Conservation (phyloP, 306 rosid species). For the Corylus avellana region DNA sequence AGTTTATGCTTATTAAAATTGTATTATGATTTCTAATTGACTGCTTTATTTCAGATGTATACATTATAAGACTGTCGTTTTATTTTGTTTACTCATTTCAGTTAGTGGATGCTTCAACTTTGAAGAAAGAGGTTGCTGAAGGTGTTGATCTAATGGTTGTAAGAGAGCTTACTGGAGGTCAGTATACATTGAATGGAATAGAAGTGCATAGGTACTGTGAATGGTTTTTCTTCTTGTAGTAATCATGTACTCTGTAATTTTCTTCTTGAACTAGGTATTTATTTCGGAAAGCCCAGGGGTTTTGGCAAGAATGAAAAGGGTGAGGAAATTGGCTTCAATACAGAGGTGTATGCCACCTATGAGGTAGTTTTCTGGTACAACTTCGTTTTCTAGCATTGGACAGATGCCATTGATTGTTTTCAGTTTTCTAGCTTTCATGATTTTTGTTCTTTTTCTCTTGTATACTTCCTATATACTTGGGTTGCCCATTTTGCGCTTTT, state of each 20-base stretch:
- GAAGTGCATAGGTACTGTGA: not conserved
- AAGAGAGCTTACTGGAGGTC: conserved; percentile 96
- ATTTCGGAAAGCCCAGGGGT: conserved; percentile 93
- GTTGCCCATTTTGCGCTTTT: too few relatives aligned
- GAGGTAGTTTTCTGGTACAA: conserved; percentile 53
- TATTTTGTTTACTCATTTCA: conserved; percentile 30
- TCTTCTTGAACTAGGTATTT: conserved; percentile 28
- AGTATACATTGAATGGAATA: conserved; percentile 22
- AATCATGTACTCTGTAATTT: not conserved
- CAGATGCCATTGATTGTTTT: too few relatives aligned
- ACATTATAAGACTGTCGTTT: not conserved
- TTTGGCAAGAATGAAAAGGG: conserved; percentile 65
- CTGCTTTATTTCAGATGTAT: not conserved
- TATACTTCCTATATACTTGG: too few relatives aligned
- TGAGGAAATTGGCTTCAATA: conserved; percentile 82
- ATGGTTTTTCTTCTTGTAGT: not conserved
- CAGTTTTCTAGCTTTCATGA: too few relatives aligned
- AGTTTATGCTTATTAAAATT: not conserved
- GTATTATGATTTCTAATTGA: not conserved
- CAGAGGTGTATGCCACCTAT: conserved; percentile 69
- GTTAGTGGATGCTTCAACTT: conserved; percentile 89
- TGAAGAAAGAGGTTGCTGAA: conserved; percentile 83
- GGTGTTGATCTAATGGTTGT: conserved; percentile 95
- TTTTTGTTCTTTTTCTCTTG: too few relatives aligned
- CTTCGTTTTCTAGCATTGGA: conserved; percentile 5